phyloP scores from a whole-genome alignment of 305 asterid genomes.

The Rubia balearica region DNA sequence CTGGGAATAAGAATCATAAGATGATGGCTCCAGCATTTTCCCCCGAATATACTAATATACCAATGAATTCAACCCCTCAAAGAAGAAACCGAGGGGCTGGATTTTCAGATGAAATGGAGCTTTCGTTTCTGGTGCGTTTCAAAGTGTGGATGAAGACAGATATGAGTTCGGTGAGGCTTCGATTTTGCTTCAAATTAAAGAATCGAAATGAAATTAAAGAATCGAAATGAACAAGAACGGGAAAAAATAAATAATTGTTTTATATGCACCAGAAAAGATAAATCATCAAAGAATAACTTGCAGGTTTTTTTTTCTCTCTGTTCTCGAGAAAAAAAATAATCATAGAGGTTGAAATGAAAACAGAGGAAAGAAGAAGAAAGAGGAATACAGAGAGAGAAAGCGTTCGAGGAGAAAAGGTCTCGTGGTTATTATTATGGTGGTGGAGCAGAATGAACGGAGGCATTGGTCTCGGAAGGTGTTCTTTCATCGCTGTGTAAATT shows the following conservation, averaged over 20 bases:
- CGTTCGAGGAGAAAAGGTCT: conserved; percentile 13
- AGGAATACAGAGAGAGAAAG: background rate
- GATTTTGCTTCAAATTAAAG: conserved; percentile 53
- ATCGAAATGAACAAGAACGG: background rate
- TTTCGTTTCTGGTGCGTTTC: conserved; percentile 46
- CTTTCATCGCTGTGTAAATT: background rate
- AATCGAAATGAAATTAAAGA: conserved; percentile 24
- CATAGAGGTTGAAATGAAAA: conserved; percentile 20
- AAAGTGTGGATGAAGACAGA: conserved; percentile 35
- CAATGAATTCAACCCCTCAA: conserved; percentile 22
- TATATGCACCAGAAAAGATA: background rate
- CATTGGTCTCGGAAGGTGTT: conserved; percentile 27
- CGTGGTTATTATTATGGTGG: conserved; percentile 16
- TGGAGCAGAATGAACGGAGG: conserved; percentile 48
- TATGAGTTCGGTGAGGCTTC: conserved; percentile 36
- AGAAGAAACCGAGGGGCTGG: conserved; percentile 13
- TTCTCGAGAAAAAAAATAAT: conserved; percentile 18
- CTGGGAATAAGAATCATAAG: background rate
- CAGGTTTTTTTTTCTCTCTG: conserved; percentile 6
- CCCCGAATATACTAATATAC: background rate
- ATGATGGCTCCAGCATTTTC: conserved; percentile 25
- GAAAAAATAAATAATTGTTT: background rate
- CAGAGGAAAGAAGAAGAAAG: background rate
- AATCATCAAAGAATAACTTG: conserved; percentile 12
- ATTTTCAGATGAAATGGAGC: conserved; percentile 26